phyloP scores from a whole-genome alignment of 2,329 filamentous ascomycete genomes.

The Spiromastix sp. region DNA sequence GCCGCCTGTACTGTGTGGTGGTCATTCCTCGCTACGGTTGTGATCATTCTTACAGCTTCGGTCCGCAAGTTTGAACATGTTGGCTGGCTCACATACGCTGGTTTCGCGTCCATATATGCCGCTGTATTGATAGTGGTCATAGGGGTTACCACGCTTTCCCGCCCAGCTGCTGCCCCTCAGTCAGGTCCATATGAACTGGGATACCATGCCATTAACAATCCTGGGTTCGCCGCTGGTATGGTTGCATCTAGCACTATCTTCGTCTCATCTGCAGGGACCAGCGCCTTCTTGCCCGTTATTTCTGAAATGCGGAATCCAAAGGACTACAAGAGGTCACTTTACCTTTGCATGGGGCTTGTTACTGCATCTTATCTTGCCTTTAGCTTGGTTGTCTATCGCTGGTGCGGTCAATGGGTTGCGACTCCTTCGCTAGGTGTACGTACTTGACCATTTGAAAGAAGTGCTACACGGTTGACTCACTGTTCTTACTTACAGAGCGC shows the following conservation, averaged over 20 bases:
- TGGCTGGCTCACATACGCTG: conserved; percentile 52
- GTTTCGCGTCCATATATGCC: conserved; percentile 48
- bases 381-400: conserved; percentile 50
- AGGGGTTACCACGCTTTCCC: conserved; percentile 46
- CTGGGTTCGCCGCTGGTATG: conserved; percentile 50
- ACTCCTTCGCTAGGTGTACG: conserved; percentile 46
- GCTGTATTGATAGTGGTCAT: conserved; percentile 51
- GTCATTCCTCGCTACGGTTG: conserved; percentile 41
- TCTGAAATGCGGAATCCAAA: conserved; percentile 52
- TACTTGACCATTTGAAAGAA: background rate
- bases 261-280: conserved; percentile 48
- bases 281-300: conserved; percentile 54
- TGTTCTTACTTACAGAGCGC: conserved; percentile 30
- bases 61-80: conserved; percentile 52
- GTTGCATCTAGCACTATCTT: conserved; percentile 50
- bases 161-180: conserved; percentile 51
- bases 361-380: conserved; percentile 49
- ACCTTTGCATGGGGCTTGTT: conserved; percentile 48
- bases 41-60: conserved; percentile 41
- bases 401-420: conserved; percentile 53
- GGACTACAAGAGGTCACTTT: conserved; percentile 52
- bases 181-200: conserved; percentile 50
- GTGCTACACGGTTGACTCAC: too few species aligned
- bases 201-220: conserved; percentile 45
- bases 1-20: conserved; percentile 51